phyloP scores from a whole-genome alignment of 1,139 yeast genomes.

The Yamadazyma conglobata region DNA sequence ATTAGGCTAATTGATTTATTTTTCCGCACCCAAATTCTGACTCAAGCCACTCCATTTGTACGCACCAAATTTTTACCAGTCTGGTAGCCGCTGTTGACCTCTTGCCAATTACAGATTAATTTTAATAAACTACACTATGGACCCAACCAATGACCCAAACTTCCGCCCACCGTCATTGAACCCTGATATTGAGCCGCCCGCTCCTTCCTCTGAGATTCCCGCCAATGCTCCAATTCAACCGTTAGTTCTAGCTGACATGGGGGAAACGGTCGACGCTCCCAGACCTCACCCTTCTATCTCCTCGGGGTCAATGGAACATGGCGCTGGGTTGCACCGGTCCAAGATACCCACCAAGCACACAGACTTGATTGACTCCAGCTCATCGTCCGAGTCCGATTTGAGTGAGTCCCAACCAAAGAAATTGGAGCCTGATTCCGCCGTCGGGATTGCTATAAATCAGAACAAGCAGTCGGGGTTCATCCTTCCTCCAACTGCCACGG shows the following conservation, averaged over 20 bases:
- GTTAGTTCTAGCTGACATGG: constrained; percentile 70
- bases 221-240: constrained; percentile 71
- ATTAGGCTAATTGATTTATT: too few relatives aligned
- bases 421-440: too few relatives aligned
- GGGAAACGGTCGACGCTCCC: constrained; percentile 71
- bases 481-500: constrained; percentile 46
- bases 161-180: constrained; percentile 69
- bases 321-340: constrained; percentile 18
- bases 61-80: too few relatives aligned
- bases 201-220: constrained; percentile 72
- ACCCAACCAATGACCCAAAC: constrained; percentile 77
- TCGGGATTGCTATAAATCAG: not conserved
- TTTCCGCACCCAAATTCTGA: too few relatives aligned
- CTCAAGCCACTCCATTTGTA: too few relatives aligned
- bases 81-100: too few relatives aligned
- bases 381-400: constrained; percentile 15
- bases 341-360: constrained; percentile 44
- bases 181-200: constrained; percentile 61
- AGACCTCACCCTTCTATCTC: constrained; percentile 47
- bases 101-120: too few relatives aligned
- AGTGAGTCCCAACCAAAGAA: too few relatives aligned
- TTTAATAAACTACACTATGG: too few relatives aligned
- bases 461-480: not conserved
- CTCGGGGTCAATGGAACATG: constrained; percentile 9
- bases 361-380: constrained; percentile 30